A percentile compares a stretch with the other conserved stretches of the same genome.
Conservation (phyloP, 108 stramenopile genomes). For the Skeletonema tropicum region DNA sequence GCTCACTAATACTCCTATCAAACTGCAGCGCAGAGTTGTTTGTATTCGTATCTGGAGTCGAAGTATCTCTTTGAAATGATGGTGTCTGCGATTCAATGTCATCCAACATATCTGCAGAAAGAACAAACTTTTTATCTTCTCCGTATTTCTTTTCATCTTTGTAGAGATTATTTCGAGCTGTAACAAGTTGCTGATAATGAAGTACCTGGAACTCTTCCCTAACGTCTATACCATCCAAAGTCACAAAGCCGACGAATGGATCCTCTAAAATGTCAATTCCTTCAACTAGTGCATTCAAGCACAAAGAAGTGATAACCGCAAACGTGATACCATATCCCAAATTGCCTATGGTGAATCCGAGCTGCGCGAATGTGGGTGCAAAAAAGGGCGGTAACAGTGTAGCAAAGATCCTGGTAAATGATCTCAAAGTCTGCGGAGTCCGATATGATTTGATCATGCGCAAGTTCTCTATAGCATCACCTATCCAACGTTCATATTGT, state of each 20-base stretch:
- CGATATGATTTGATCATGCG: constrained; percentile 78
- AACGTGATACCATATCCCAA: constrained; percentile 69
- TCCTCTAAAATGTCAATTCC: constrained; percentile 77
- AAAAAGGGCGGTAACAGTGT: constrained; percentile 73
- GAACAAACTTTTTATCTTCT: constrained; percentile 19
- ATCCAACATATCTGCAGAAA: constrained; percentile 5
- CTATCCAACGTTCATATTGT: constrained; percentile 69
- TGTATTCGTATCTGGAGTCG: not conserved
- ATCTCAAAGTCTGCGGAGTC: constrained; percentile 77
- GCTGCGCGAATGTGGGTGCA: constrained; percentile 73
- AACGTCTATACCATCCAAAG: constrained; percentile 70
- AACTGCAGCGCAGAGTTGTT: not conserved
- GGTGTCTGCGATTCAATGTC: not conserved
- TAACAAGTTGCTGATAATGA: constrained; percentile 56
- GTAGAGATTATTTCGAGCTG: constrained; percentile 48
- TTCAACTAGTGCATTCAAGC: constrained; percentile 75
- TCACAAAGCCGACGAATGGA: constrained; percentile 64
- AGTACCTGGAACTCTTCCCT: constrained; percentile 48
- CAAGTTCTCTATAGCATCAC: constrained; percentile 58
- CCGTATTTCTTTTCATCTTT: constrained; percentile 45
- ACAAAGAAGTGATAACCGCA: constrained; percentile 67
- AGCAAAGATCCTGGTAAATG: constrained; percentile 73
- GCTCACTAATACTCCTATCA: not conserved
- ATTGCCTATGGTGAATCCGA: constrained; percentile 59
- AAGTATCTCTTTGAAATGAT: not conserved